Evolutionary conservation across 495 filamentous ascomycete genomes (phyloP), one percentile per base, ranked within the genome.

Genomic region (Annulohypoxylon bovei): DNA sequence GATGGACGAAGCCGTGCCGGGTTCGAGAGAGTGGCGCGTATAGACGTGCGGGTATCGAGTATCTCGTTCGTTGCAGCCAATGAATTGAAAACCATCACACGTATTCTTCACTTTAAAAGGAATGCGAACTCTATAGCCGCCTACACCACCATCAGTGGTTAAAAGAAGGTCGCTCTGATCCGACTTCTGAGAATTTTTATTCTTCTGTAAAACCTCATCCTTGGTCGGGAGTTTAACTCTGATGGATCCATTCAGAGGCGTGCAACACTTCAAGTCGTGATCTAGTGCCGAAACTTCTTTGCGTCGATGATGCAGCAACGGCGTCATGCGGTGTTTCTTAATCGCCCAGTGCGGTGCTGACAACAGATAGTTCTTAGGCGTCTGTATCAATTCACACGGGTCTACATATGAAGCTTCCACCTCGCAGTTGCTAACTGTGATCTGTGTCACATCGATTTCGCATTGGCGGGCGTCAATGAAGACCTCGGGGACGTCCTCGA

Each of bases 51-150:
- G 94, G 74, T 94, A 98, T 66, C 94, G 86, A 50, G 80, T 75
- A 73, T 98, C 94, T 14, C 88, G 88, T 49, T 89, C 88, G 50
- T 91, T 89, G 30, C 93, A 84, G 1, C 95, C 96, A 23, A 95
- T 92, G 79, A 97, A 98, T 35, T 96, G 93, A 54, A 98, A 77
- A 18, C 94, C 95, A 78, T 98, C 95, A 30, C 91, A 85, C 64
- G 93, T 87, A 40, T 86, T 84, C 59, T 89, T 88, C 6, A 92
- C 85, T 12, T 82, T 79, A 73, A 95, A 99, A 57, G 94, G 90
- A 64, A 98, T 91, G 78, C 85, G 68, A 78, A 84, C 76, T 64
- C 76, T 77, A 68, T 81, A 75, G 14, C 77, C 77, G 30, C 75
- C 74, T 30, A 78, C 65, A 12, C 75, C 77, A 56, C 73, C 66